phyloP scores from a whole-genome alignment of 2,329 filamentous ascomycete genomes.

The Beauveria asiatica region DNA sequence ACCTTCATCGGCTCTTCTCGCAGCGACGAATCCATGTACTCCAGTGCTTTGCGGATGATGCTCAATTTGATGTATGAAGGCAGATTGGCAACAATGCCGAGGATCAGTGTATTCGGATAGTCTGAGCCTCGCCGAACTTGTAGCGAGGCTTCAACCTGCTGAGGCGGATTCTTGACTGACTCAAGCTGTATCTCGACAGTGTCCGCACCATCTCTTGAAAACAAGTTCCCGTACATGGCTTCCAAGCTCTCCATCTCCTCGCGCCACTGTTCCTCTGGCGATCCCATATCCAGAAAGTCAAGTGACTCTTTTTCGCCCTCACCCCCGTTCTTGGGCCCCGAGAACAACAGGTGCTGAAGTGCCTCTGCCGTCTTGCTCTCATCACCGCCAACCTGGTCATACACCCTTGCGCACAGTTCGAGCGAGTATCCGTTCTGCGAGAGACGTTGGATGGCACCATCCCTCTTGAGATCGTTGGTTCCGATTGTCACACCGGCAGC shows the following conservation, averaged over 20 bases:
- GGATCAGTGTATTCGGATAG: conserved; percentile 64
- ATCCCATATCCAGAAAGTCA: conserved; percentile 39
- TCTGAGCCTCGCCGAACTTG: conserved; percentile 64
- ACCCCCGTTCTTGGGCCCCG: conserved; percentile 10
- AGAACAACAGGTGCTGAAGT: conserved; percentile 52
- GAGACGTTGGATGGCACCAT: conserved; percentile 75
- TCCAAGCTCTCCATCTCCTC: conserved; percentile 79
- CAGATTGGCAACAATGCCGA: conserved; percentile 61
- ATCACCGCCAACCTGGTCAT: conserved; percentile 61
- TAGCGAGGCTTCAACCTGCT: conserved; percentile 44
- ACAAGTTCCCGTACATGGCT: conserved; percentile 75
- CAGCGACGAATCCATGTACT: conserved; percentile 61
- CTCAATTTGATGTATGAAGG: conserved; percentile 92
- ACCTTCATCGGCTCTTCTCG: conserved; percentile 81
- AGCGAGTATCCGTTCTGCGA: conserved; percentile 74
- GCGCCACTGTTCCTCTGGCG: conserved; percentile 62
- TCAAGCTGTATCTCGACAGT: conserved; percentile 64
- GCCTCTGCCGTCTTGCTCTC: conserved; percentile 70
- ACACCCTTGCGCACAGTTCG: conserved; percentile 72
- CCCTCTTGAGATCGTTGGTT: conserved; percentile 69
- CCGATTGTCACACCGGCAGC: conserved; percentile 82
- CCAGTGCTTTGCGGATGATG: conserved; percentile 67
- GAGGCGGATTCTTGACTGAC: conserved; percentile 40
- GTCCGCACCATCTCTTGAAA: conserved; percentile 48
- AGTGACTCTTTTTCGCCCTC: conserved; percentile 30